A percentile compares a stretch with the other conserved stretches of the same genome.
These are phyloP conservation scores for Aspergillus pseudoviridinutans DNA, from an alignment of 2,329 filamentous ascomycete species.

Conservation along the genomic window DNA sequence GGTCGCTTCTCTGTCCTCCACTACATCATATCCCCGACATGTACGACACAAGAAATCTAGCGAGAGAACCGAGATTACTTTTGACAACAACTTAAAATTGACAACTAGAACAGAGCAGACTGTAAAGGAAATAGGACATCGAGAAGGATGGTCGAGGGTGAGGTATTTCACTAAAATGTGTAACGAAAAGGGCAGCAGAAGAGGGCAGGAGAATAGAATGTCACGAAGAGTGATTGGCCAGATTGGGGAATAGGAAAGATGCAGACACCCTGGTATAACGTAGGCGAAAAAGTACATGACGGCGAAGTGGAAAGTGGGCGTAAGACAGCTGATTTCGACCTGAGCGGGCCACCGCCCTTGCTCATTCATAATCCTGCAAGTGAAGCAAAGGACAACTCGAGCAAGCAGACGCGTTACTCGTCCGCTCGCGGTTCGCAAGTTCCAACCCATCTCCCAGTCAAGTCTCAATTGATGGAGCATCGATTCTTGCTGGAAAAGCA, in stretches of 20 bases:
- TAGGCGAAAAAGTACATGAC: slow-evolving; percentile 37
- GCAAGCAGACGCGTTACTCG: slow-evolving; percentile 11
- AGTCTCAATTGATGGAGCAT: slow-evolving; percentile 18
- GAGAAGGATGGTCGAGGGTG: slow-evolving; percentile 19
- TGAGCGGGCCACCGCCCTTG: slow-evolving; percentile 16
- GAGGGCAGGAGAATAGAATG: slow-evolving; percentile 14
- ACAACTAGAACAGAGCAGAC: slow-evolving; percentile 18
- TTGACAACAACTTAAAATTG: slow-evolving; percentile 16
- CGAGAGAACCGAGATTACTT: neutral
- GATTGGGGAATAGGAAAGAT: slow-evolving; percentile 23
- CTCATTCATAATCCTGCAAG: slow-evolving; percentile 20
- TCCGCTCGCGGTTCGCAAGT: slow-evolving; percentile 15
- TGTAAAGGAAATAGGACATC: slow-evolving; percentile 8
- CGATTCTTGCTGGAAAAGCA: slow-evolving; percentile 14
- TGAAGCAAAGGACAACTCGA: slow-evolving; percentile 14
- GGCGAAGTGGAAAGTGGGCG: slow-evolving; percentile 34
- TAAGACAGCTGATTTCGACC: slow-evolving; percentile 19
- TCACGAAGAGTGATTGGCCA: slow-evolving; percentile 15
- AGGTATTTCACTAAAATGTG: slow-evolving; percentile 24
- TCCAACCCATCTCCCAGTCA: slow-evolving; percentile 23
- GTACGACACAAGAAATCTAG: neutral
- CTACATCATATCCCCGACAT: neutral
- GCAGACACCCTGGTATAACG: slow-evolving; percentile 32
- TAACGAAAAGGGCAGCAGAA: slow-evolving; percentile 14
- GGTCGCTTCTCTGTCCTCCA: neutral